Conservation (phyloP, 2,329 filamentous ascomycete genomes). For the Plectosphaerella sp. region DNA sequence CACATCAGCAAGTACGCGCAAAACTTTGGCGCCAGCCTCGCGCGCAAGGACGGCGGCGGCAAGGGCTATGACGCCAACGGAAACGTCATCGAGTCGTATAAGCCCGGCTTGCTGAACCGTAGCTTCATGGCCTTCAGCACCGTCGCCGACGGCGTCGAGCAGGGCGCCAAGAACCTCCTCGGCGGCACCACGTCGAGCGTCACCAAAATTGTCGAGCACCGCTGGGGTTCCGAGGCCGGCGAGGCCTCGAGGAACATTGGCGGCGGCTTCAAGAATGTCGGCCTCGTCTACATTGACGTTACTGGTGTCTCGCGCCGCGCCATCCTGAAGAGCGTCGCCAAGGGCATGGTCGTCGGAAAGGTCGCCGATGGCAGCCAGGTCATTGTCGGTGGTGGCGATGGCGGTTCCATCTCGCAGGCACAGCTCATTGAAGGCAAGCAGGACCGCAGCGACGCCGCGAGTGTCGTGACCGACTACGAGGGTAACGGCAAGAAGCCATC, state of each 20-base stretch:
- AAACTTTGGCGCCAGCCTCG: slow-evolving; percentile 75
- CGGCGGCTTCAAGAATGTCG: slow-evolving; percentile 91
- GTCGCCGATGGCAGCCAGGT: slow-evolving; percentile 71
- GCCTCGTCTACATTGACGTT: slow-evolving; percentile 94
- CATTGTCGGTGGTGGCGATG: slow-evolving; percentile 62
- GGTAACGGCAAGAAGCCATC: slow-evolving; percentile 25
- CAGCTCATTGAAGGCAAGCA: slow-evolving; percentile 15
- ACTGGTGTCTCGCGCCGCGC: slow-evolving; percentile 86
- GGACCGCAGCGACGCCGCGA: slow-evolving; percentile 14
- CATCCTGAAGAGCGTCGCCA: slow-evolving; percentile 90
- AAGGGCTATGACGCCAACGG: slow-evolving; percentile 69
- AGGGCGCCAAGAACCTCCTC: slow-evolving; percentile 75
- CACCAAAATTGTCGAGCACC: slow-evolving; percentile 81
- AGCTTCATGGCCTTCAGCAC: slow-evolving; percentile 95
- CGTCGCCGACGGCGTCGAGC: slow-evolving; percentile 87
- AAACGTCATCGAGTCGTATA: slow-evolving; percentile 61
- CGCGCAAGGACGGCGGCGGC: slow-evolving; percentile 45
- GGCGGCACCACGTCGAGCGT: slow-evolving; percentile 72
- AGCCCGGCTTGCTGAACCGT: slow-evolving; percentile 92
- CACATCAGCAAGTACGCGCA: slow-evolving; percentile 81
- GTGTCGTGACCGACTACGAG: slow-evolving; percentile 20
- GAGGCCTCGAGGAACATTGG: slow-evolving; percentile 71
- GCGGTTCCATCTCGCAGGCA: slow-evolving; percentile 16
- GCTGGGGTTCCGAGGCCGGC: slow-evolving; percentile 82
- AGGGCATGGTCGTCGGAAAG: slow-evolving; percentile 88